These are phyloP conservation scores for Gastrodia elata DNA, from an alignment of 106 monocot genomes.

Conservation along the genomic window DNA sequence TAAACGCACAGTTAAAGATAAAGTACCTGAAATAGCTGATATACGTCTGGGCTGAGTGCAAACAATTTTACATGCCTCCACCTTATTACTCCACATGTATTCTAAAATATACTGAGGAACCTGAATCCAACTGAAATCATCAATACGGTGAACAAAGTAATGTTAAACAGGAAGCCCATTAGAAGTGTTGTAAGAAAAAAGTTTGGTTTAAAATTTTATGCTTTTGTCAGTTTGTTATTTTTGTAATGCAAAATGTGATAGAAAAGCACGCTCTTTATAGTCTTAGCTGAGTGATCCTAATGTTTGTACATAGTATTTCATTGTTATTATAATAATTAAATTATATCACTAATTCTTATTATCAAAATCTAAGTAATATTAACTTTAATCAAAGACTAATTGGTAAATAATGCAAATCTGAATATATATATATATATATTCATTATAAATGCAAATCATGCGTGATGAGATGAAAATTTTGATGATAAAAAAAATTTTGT, in stretches of 20 bases:
- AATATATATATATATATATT: background rate
- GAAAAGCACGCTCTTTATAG: background rate
- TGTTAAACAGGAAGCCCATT: background rate
- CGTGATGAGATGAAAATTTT: background rate
- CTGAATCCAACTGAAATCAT: slow-evolving; percentile 22
- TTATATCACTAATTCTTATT: background rate
- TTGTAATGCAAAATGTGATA: background rate
- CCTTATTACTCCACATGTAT: slow-evolving; percentile 81
- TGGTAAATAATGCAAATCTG: background rate
- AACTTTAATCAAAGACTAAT: background rate
- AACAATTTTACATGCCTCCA: slow-evolving; percentile 74
- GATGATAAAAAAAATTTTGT: background rate
- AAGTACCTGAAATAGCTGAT: slow-evolving; percentile 87
- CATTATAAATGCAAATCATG: background rate
- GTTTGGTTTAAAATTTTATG: background rate
- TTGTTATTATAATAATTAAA: background rate
- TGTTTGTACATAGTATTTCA: background rate
- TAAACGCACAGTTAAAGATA: background rate
- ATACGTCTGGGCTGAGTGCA: slow-evolving; percentile 96
- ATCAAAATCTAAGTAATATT: background rate
- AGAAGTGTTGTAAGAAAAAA: background rate
- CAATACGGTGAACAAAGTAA: slow-evolving; percentile 3
- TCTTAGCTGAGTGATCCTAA: background rate
- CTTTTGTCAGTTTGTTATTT: background rate
- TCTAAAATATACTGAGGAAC: slow-evolving; percentile 97